Evolutionary conservation across 2,329 filamentous ascomycete genomes (phyloP).

Genomic region (Fusarium sp.): DNA sequence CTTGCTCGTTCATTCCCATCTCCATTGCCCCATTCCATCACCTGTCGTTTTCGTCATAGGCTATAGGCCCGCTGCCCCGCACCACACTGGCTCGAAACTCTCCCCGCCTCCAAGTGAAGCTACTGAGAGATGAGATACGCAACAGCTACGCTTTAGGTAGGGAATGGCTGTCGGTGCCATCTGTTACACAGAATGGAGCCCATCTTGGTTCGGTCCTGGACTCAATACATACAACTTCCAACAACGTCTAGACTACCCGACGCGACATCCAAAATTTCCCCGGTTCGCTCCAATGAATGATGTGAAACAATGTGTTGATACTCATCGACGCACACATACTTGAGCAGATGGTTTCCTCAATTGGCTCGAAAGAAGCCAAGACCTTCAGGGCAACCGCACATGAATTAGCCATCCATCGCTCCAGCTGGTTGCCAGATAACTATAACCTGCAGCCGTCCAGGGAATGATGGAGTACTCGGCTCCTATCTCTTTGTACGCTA

Average conservation of each 20-base stretch:
- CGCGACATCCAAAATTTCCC: conserved; percentile 7
- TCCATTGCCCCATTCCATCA: conserved; percentile 26
- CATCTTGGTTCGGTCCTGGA: conserved; percentile 1
- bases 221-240: background rate
- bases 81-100: conserved; percentile 24
- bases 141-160: conserved; percentile 31
- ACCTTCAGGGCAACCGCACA: background rate
- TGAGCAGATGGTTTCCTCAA: conserved; percentile 14
- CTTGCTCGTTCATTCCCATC: conserved; percentile 27
- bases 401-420: conserved; percentile 2
- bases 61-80: conserved; percentile 25
- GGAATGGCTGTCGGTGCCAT: background rate
- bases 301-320: background rate
- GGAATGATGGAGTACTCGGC: conserved; percentile 26
- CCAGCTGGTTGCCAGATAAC: conserved; percentile 1
- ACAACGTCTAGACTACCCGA: background rate
- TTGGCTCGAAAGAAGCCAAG: conserved; percentile 28
- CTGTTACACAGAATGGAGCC: conserved; percentile 1
- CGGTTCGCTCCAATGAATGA: background rate
- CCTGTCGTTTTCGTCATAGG: conserved; percentile 22
- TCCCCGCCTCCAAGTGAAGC: conserved; percentile 23
- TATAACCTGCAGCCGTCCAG: conserved; percentile 3
- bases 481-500: conserved; percentile 13
- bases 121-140: conserved; percentile 8
- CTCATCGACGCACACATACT: conserved; percentile 18